Evolutionary conservation across 768 basidiomycete genomes (phyloP), one percentile per base, ranked within the genome.

Genomic region (Amanita inopinata): DNA sequence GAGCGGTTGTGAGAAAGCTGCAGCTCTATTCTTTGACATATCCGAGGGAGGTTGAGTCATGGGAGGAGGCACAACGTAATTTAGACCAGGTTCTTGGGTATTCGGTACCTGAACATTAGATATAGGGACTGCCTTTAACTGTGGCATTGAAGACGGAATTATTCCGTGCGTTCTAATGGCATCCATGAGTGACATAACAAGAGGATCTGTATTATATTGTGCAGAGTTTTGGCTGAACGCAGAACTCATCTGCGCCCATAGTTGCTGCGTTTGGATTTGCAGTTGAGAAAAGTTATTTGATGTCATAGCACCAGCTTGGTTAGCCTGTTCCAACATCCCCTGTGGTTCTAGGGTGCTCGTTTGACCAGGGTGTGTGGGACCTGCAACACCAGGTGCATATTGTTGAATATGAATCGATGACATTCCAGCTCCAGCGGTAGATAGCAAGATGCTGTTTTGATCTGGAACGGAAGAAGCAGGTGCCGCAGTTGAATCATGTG

Each of bases 121-220:
- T n/a, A n/a, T n/a, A n/a, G n/a, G n/a, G n/a, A 37, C 5, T 8
- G 14, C 27, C 18, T 28, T 37, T 18, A 12, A n/a, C 18, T 36
- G 34, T 12, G 33, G 43, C 12, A 24, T 41, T n/a, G 28, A 3
- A 18, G 34, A 28, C 10, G 43, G 25, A 17, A 38, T 47, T 3
- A 38, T 33, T 12, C 46, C 46, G 11, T 34, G 38, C 23, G 34
- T 35, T 46, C 44, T 45, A 34, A 51, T 33, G 4, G 46, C 33
- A 27, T 51, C 50, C 11, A 46, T 20, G 17, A 51, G 30, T 24
- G 50, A 45, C 22, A 42, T 38, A 7, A 27, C 32, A 28, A 43
- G 33, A 17, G 20, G 34, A 36, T 44, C 43, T 20, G 43, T n/a
- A 19, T 44, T 44, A 18, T 17, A 37, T 12, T 20, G 32, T n/a